Percentiles rank a stretch among this genome's conserved stretches.
phyloP scores from a whole-genome alignment of 2,329 filamentous ascomycete species.

The Colletotrichum sp. region DNA sequence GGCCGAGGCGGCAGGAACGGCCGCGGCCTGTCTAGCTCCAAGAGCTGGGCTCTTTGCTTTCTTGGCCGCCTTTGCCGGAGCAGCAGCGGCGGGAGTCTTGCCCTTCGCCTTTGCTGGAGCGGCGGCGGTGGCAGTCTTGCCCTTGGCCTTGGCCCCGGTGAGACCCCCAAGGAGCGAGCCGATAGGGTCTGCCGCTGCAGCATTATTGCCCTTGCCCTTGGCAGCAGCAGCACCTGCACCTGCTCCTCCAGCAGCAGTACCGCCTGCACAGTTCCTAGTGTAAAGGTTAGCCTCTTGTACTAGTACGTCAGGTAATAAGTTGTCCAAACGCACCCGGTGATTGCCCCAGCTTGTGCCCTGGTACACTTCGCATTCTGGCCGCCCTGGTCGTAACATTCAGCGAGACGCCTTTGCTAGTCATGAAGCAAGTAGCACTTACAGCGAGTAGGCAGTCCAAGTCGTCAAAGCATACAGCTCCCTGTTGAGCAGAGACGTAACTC shows the following conservation, averaged over 20 bases:
- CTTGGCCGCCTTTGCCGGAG: neutral
- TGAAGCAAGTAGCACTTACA: neutral
- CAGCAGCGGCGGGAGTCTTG: neutral
- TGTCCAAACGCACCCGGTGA: neutral
- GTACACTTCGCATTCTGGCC: slow-evolving; percentile 14
- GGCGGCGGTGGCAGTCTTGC: neutral
- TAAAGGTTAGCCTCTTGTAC: neutral
- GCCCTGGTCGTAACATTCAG: neutral
- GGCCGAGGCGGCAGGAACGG: neutral
- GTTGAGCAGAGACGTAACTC: slow-evolving; percentile 7
- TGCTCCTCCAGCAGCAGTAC: neutral
- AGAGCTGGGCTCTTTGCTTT: neutral
- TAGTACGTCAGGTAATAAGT: neutral
- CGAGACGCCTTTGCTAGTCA: no score
- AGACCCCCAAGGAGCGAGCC: neutral
- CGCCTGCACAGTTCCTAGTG: neutral
- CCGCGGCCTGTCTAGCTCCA: slow-evolving; percentile 6
- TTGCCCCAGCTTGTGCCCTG: slow-evolving; percentile 7
- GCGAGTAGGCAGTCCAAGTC: slow-evolving; percentile 11
- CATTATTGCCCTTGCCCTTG: neutral
- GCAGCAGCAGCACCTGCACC: neutral
- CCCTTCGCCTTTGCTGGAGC: neutral
- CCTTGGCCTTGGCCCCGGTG: neutral
- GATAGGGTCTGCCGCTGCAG: slow-evolving; percentile 1
- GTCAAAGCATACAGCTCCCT: slow-evolving; percentile 13